A percentile compares a stretch with the other conserved stretches of the same genome.
Evolutionary conservation across 345 rosid genomes (phyloP).

Genomic region (Hibiscus mutabilis): DNA sequence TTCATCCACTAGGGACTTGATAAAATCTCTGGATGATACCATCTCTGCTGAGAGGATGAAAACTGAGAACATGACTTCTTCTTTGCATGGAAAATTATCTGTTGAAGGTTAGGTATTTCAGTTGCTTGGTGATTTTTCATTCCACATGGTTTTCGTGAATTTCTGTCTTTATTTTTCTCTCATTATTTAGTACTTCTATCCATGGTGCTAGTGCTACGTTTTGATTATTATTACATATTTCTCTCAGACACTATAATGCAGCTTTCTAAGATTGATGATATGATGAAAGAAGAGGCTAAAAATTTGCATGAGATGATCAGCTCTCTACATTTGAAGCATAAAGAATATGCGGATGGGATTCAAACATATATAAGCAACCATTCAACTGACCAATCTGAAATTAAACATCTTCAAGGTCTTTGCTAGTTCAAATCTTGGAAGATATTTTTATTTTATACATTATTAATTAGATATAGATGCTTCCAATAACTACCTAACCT

Average conservation of each 20-base stretch:
- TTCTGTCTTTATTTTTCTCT: conserved; percentile 14
- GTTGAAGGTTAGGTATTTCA: conserved; percentile 57
- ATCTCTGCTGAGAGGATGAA: conserved; percentile 54
- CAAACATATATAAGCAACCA: conserved; percentile 42
- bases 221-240: conserved; percentile 9
- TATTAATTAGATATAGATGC: conserved; percentile 1
- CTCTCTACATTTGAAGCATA: conserved; percentile 60
- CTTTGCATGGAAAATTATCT: conserved; percentile 34
- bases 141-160: conserved; percentile 11
- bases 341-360: conserved; percentile 41
- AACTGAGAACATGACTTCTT: conserved; percentile 44
- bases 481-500: conserved; percentile 1
- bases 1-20: conserved; percentile 51
- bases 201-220: neutral
- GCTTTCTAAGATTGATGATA: conserved; percentile 58
- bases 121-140: conserved; percentile 15
- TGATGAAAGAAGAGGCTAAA: conserved; percentile 76
- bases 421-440: conserved; percentile 5
- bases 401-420: conserved; percentile 70
- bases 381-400: conserved; percentile 61
- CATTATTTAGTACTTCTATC: neutral
- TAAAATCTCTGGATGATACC: conserved; percentile 58
- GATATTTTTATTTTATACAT: neutral
- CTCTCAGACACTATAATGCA: conserved; percentile 50
- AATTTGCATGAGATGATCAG: conserved; percentile 52